Evolutionary conservation across 176 grass and related monocot genomes (phyloP).

Genomic region (Areca catechu): DNA sequence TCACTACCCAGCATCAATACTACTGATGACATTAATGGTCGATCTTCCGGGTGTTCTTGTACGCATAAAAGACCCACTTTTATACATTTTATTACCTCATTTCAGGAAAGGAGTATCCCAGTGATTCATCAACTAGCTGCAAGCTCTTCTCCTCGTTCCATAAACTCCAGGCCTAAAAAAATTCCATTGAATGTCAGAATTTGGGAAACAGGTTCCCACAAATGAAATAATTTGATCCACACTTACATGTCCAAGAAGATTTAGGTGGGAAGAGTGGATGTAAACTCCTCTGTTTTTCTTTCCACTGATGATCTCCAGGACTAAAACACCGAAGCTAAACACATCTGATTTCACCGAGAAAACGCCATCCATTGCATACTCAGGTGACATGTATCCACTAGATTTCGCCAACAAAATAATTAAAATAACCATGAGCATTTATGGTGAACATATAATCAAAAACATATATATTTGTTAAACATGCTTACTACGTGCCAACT

Average conservation of each 20-base stretch:
- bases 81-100: slow-evolving; percentile 40
- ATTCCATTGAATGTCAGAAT: background rate
- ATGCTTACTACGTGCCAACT: slow-evolving; percentile 76
- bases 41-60: slow-evolving; percentile 56
- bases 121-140: slow-evolving; percentile 44
- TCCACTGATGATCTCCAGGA: slow-evolving; percentile 60
- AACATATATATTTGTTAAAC: too few species aligned
- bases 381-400: slow-evolving; percentile 63
- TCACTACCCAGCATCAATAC: slow-evolving; percentile 45
- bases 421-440: too few species aligned
- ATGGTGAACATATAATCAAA: too few species aligned
- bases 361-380: slow-evolving; percentile 63
- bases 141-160: slow-evolving; percentile 39
- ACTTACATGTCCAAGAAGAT: slow-evolving; percentile 56
- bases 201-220: too few species aligned
- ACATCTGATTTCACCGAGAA: slow-evolving; percentile 57
- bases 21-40: slow-evolving; percentile 45
- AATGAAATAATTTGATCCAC: background rate
- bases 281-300: slow-evolving; percentile 58
- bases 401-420: background rate
- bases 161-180: slow-evolving; percentile 49
- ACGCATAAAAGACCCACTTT: slow-evolving; percentile 45
- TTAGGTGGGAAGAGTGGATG: slow-evolving; percentile 25
- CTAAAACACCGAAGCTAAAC: slow-evolving; percentile 60
- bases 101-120: slow-evolving; percentile 32